Conservation (phyloP, 1,139 yeast species). For the Sugiyamaella novakii region DNA sequence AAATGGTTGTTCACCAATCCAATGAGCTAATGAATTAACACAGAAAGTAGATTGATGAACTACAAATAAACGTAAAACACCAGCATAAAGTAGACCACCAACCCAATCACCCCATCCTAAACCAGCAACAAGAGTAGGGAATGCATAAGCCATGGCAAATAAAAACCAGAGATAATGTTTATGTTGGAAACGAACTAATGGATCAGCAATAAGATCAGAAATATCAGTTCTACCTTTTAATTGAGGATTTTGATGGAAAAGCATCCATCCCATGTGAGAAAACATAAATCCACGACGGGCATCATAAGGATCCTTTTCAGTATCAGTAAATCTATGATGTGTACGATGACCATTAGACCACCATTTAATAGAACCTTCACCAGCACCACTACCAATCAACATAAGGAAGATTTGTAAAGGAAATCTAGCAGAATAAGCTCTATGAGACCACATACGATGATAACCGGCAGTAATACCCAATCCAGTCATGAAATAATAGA, state of each 20-base stretch:
- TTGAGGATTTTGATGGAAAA: conserved; percentile 89
- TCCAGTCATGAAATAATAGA: conserved; percentile 73
- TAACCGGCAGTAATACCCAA: conserved; percentile 95
- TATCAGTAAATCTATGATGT: conserved; percentile 97
- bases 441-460: conserved; percentile 87
- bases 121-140: conserved; percentile 80
- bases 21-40: conserved; percentile 96
- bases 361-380: conserved; percentile 98
- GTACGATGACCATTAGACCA: conserved; percentile 98
- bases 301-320: conserved; percentile 94
- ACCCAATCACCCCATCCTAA: conserved; percentile 81
- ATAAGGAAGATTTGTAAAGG: conserved; percentile 77
- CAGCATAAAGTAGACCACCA: conserved; percentile 94
- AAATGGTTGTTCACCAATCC: conserved; percentile 97
- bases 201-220: conserved; percentile 84
- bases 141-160: conserved; percentile 63
- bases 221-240: conserved; percentile 95
- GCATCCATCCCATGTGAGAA: conserved; percentile 98
- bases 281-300: conserved; percentile 96
- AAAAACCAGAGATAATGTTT: conserved; percentile 78
- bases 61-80: conserved; percentile 75
- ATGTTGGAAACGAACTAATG: conserved; percentile 91
- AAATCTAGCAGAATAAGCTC: conserved; percentile 73
- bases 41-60: conserved; percentile 99
- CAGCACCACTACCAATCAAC: conserved; percentile 90